A percentile compares a stretch with the other conserved stretches of the same genome.
phyloP scores from a whole-genome alignment of 768 basidiomycete species.

The Lenzites betulinus region DNA sequence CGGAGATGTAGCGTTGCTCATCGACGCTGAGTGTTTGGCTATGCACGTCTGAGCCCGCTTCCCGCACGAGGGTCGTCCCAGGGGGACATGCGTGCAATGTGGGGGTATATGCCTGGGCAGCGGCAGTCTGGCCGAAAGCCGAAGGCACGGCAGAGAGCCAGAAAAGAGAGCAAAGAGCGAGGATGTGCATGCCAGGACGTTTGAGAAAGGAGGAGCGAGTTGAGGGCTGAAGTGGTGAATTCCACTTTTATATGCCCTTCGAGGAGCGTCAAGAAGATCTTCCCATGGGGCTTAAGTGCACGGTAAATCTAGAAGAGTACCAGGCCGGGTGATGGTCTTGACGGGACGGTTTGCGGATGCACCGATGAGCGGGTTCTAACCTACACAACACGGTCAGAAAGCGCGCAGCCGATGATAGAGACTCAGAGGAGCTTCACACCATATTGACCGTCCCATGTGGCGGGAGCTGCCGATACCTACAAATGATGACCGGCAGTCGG shows the following conservation, averaged over 20 bases:
- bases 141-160: neutral
- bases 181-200: neutral
- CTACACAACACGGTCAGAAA: neutral
- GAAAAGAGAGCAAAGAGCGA: neutral
- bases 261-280: neutral
- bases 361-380: neutral
- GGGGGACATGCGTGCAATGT: conserved; percentile 22
- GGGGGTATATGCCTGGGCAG: conserved; percentile 26
- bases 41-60: conserved; percentile 9
- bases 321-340: neutral
- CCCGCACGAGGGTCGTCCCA: conserved; percentile 23
- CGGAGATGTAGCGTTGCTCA: conserved; percentile 41
- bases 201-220: neutral
- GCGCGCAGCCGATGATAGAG: no score
- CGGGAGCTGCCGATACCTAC: neutral
- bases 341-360: neutral
- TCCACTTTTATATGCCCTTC: neutral
- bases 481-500: no score
- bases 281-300: no score
- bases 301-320: no score
- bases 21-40: conserved; percentile 38
- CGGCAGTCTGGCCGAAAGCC: conserved; percentile 12
- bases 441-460: neutral
- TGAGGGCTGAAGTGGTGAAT: no score
- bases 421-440: no score